These are phyloP conservation scores for Ophiostoma pallidulum DNA, from an alignment of 2,329 filamentous ascomycete genomes.

Conservation along the genomic window DNA sequence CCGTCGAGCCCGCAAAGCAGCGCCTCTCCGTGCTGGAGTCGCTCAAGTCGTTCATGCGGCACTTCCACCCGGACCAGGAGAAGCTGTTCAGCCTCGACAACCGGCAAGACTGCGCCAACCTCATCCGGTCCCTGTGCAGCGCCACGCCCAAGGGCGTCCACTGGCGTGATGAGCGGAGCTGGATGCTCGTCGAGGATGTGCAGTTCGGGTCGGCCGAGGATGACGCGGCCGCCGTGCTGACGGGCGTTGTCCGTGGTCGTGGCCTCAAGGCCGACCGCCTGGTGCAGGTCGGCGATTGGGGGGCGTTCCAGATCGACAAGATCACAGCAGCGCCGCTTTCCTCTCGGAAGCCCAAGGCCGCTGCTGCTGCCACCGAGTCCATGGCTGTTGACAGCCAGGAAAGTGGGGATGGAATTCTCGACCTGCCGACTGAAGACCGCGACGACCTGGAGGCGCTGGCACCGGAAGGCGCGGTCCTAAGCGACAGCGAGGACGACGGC, in stretches of 20 bases:
- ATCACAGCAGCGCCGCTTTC: slow-evolving; percentile 68
- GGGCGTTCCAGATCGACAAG: slow-evolving; percentile 83
- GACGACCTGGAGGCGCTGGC: slow-evolving; percentile 79
- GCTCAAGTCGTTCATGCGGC: slow-evolving; percentile 83
- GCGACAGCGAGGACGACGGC: slow-evolving; percentile 20
- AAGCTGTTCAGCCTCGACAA: slow-evolving; percentile 84
- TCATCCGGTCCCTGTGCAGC: slow-evolving; percentile 84
- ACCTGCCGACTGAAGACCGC: slow-evolving; percentile 64
- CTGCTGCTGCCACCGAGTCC: slow-evolving; percentile 30
- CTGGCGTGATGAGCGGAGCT: slow-evolving; percentile 92
- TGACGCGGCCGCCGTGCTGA: slow-evolving; percentile 48
- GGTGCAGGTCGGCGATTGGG: slow-evolving; percentile 88
- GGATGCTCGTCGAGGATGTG: slow-evolving; percentile 84
- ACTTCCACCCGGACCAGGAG: slow-evolving; percentile 88
- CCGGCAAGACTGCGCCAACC: slow-evolving; percentile 81
- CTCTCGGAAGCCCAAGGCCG: slow-evolving; percentile 42
- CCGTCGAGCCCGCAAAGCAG: slow-evolving; percentile 70
- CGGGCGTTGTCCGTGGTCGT: slow-evolving; percentile 76
- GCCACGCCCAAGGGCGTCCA: slow-evolving; percentile 87
- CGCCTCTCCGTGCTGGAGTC: slow-evolving; percentile 67
- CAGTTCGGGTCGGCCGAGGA: slow-evolving; percentile 52
- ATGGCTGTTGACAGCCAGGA: slow-evolving; percentile 57
- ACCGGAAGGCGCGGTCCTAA: slow-evolving; percentile 75
- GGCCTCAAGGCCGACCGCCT: slow-evolving; percentile 83
- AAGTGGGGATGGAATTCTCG: slow-evolving; percentile 44